Conservation (phyloP, 345 rosid genomes). For the Geranium rotundifolium region DNA sequence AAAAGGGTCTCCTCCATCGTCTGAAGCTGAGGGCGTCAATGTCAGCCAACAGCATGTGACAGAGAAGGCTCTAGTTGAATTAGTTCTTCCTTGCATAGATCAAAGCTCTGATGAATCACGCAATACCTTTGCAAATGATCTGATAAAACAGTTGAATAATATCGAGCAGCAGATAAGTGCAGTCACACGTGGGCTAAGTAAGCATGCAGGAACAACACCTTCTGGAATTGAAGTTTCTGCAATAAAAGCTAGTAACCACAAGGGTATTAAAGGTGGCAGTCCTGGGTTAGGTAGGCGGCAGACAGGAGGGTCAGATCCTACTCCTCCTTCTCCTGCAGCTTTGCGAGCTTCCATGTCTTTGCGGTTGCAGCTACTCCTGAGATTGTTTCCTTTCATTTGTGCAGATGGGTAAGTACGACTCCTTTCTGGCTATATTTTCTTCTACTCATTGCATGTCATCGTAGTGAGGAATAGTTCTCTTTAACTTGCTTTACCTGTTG, state of each 20-base stretch:
- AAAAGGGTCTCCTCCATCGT: constrained; percentile 26
- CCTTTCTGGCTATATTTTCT: too few relatives aligned
- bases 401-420: constrained; percentile 34
- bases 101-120: constrained; percentile 86
- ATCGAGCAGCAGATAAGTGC: constrained; percentile 77
- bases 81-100: constrained; percentile 95
- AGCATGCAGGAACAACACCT: constrained; percentile 50
- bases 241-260: constrained; percentile 56
- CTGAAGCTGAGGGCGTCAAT: constrained; percentile 36
- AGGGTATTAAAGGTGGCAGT: constrained; percentile 75
- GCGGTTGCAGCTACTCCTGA: constrained; percentile 76
- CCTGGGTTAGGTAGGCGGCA: constrained; percentile 65
- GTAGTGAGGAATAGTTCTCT: too few relatives aligned
- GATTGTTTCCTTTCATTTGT: constrained; percentile 75
- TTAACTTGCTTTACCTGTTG: too few relatives aligned
- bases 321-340: constrained; percentile 57
- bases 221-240: constrained; percentile 60
- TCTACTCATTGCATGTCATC: too few relatives aligned
- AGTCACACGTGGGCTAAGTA: constrained; percentile 55
- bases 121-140: constrained; percentile 72
- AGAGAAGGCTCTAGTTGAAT: constrained; percentile 76
- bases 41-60: constrained; percentile 40
- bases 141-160: constrained; percentile 75
- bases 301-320: constrained; percentile 39
- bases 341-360: constrained; percentile 79